A percentile compares a stretch with the other conserved stretches of the same genome.
phyloP scores from a whole-genome alignment of 2,329 filamentous ascomycete species.

The Colletotrichum tropicale region DNA sequence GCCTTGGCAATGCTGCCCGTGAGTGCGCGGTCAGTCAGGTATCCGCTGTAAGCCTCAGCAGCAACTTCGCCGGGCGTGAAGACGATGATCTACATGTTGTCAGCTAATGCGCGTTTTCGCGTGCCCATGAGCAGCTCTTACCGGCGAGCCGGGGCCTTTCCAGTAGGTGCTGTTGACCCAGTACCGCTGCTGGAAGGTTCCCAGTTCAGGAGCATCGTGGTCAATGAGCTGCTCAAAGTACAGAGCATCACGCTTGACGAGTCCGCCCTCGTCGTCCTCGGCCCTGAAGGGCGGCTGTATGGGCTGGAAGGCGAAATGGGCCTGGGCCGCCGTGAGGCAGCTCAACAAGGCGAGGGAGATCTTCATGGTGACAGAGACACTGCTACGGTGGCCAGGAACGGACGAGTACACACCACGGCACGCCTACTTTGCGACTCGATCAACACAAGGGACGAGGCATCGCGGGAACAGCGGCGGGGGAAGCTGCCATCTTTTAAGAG shows the following conservation, averaged over 20 bases:
- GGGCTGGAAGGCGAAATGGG: slow-evolving; percentile 1
- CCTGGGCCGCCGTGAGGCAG: background rate
- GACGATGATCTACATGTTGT: slow-evolving; percentile 42
- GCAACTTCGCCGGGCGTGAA: slow-evolving; percentile 58
- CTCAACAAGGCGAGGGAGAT: background rate
- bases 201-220: slow-evolving; percentile 56
- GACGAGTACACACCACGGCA: background rate
- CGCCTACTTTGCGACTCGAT: background rate
- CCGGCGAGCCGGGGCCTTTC: slow-evolving; percentile 58
- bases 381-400: background rate
- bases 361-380: slow-evolving; percentile 4
- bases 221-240: slow-evolving; percentile 62
- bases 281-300: background rate
- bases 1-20: slow-evolving; percentile 56
- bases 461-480: background rate
- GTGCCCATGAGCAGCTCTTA: slow-evolving; percentile 29
- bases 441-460: background rate
- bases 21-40: slow-evolving; percentile 53
- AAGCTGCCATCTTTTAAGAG: background rate
- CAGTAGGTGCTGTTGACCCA: slow-evolving; percentile 57
- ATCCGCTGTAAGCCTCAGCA: slow-evolving; percentile 50
- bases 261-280: background rate
- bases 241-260: slow-evolving; percentile 2
- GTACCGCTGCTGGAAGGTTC: slow-evolving; percentile 47
- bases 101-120: background rate